Evolutionary conservation across 1,284 basidiomycete genomes (phyloP), one percentile per base, ranked within the genome.

Genomic region (Tilletia caries): DNA sequence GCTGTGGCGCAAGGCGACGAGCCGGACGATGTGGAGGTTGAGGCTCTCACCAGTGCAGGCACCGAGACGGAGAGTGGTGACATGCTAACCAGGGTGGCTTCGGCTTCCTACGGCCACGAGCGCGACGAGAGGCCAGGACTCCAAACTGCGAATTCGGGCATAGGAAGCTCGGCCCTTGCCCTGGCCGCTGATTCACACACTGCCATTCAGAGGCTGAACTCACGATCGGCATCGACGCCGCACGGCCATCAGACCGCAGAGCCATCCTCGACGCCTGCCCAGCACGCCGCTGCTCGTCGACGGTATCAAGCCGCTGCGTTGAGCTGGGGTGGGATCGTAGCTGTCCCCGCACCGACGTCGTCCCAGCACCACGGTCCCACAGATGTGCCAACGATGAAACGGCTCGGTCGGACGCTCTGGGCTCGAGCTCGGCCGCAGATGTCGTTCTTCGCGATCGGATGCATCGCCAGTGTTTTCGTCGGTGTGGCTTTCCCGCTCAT

Each of bases 401-500:
- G 64, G 18, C 64, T 48, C 18, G 25, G 64, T n/a, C 29, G 34
- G 37, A 44, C 41, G 37, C n/a, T 48, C 41, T 48, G 37, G 64
- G 5, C 15, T 37, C 37, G 64, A 12, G 37, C 41, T n/a, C 64
- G 64, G 3, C 37, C 73, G 2, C 54, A 23, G n/a, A 50, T 60
- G 12, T 68, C 71, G 3, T 71, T 65, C 43, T 76, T 73, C 65
- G 69, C 79, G 32, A 66, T 77, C 41, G 80, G 80, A 62, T 29
- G 72, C 3, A 15, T 75, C 1, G 75, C 76, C 1, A 70, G 73
- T 15, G 23, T 73, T 18, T 67, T 68, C 4, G 72, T 79, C 4
- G 85, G 85, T n/a, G 77, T 70, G 1, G 78, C 82, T 15, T 85
- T 85, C 68, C 83, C 84, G 0, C 72, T 85, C 18, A 78, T 80